Base-by-base conservation (phyloP, 345 rosid genomes). In the Pugionium cornutum region DNA sequence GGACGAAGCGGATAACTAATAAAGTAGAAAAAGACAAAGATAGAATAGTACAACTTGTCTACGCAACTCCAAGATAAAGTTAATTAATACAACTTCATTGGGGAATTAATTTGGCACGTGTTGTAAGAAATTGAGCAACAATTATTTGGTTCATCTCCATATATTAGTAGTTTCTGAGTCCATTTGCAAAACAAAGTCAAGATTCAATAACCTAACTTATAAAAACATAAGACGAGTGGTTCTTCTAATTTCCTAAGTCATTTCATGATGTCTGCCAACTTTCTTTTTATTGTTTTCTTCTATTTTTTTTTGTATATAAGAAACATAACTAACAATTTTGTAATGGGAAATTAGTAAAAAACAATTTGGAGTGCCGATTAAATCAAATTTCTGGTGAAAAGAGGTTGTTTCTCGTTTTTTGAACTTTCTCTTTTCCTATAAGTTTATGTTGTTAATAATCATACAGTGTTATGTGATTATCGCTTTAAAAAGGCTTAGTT, bases 1-100 rank as follows among this genome's bases (percentile, higher is more conserved):
- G 52, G 74, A 69, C 62, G 33, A 69, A 69, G 25, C 42, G 7
- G 18, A 18, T 18, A 1, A 52, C 42, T 31, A 4, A 69, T 35
- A 30, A 53, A 49, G 62, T 47, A 25, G 7, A 49, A 40, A 7
- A 55, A 55, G 41, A 46, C 35, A 39, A 56, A 55, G 34, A 53
- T 62, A 53, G 58, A 56, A 57, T 40, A 35, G 75, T 50, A 56
- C 70, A 46, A 64, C 37, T 72, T 58, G 66, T 58, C 40, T 58
- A 72, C 76, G 76, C 76, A 72, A 72, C 70, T 57, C 30, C 9
- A 26, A 64, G 53, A 48, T 52, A 50, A 56, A 46, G 29, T 43
- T 26, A 48, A 48, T 35, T 18, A 18, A 18, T 18, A 18, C 18
- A 31, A 25, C 25, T 41, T 44, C 60, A 42, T 37, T 40, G 60